Percentiles rank a stretch among this genome's conserved stretches.
These are phyloP conservation scores for Suillus subalutaceus DNA, from an alignment of 768 basidiomycete species.

Conservation along the genomic window DNA sequence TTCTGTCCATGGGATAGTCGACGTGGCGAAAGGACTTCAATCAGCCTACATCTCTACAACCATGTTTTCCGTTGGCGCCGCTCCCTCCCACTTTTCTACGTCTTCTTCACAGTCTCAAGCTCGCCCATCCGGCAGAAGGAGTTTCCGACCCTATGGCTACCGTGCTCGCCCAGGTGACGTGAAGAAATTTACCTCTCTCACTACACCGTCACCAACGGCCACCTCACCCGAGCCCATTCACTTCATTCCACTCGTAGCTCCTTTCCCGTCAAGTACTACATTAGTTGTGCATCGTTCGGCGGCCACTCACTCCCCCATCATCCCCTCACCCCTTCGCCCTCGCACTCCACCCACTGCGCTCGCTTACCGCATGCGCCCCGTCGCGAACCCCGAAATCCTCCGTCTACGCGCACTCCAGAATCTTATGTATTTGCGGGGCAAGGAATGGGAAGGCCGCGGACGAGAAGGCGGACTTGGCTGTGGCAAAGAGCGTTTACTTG, in stretches of 20 bases:
- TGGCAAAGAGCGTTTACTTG: slow-evolving; percentile 60
- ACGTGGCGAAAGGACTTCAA: slow-evolving; percentile 59
- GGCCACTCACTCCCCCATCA: slow-evolving; percentile 41
- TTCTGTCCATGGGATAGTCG: slow-evolving; percentile 47
- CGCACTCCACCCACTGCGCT: slow-evolving; percentile 32
- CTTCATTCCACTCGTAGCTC: slow-evolving; percentile 45
- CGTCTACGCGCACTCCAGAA: slow-evolving; percentile 66
- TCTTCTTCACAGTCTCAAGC: slow-evolving; percentile 21
- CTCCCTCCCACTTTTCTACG: slow-evolving; percentile 25
- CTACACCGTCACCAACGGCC: slow-evolving; percentile 16
- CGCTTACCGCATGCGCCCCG: slow-evolving; percentile 53
- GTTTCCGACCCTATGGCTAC: slow-evolving; percentile 40
- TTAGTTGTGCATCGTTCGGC: slow-evolving; percentile 28
- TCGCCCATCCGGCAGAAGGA: slow-evolving; percentile 17
- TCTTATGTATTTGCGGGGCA: slow-evolving; percentile 45
- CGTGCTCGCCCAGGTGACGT: slow-evolving; percentile 49
- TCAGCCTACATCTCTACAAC: slow-evolving; percentile 58
- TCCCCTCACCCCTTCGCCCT: slow-evolving; percentile 47
- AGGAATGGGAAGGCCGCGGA: slow-evolving; percentile 50
- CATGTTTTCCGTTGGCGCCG: slow-evolving; percentile 43
- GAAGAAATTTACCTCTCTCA: slow-evolving; percentile 39
- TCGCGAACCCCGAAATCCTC: slow-evolving; percentile 62
- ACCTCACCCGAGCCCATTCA: slow-evolving; percentile 31
- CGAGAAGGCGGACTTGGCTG: slow-evolving; percentile 53
- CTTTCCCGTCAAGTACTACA: slow-evolving; percentile 33